A percentile compares a stretch with the other conserved stretches of the same genome.
Conservation (phyloP, 768 basidiomycete species). For the Kwoniella europaea region DNA sequence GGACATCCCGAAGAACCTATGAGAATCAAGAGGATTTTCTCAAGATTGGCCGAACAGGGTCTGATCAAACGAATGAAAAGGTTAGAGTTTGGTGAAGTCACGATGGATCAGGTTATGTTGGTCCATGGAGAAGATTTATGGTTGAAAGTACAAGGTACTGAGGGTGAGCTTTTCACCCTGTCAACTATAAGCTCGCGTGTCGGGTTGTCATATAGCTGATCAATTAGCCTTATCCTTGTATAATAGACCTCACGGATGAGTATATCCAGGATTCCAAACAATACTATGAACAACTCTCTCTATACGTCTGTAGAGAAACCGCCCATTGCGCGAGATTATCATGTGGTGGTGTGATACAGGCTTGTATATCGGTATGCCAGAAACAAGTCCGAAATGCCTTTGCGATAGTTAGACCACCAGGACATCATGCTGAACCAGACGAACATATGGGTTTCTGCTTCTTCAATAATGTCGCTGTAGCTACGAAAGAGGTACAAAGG, state of each 20-base stretch:
- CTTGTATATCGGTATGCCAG: slow-evolving; percentile 80
- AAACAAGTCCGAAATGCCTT: slow-evolving; percentile 81
- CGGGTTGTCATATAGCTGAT: no score
- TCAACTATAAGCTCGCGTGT: neutral
- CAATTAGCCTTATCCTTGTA: neutral
- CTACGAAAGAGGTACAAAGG: slow-evolving; percentile 78
- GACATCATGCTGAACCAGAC: slow-evolving; percentile 97
- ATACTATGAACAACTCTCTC: slow-evolving; percentile 88
- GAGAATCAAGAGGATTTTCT: slow-evolving; percentile 78
- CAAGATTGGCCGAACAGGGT: slow-evolving; percentile 67
- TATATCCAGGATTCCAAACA: slow-evolving; percentile 74
- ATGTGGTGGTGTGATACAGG: slow-evolving; percentile 93
- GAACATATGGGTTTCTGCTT: slow-evolving; percentile 99
- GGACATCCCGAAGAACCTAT: slow-evolving; percentile 75
- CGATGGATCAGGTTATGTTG: slow-evolving; percentile 77
- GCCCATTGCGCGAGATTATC: slow-evolving; percentile 83
- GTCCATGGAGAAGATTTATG: slow-evolving; percentile 91
- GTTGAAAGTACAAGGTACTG: slow-evolving; percentile 83
- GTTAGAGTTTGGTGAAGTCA: slow-evolving; percentile 74
- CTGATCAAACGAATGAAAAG: slow-evolving; percentile 74
- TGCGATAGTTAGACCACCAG: slow-evolving; percentile 95
- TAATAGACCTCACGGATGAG: slow-evolving; percentile 73
- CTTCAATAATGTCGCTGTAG: slow-evolving; percentile 97
- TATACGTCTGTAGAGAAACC: slow-evolving; percentile 87
- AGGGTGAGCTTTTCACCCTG: slow-evolving; percentile 65